phyloP scores from a whole-genome alignment of 495 filamentous ascomycete species.

The Xylaria scruposa region DNA sequence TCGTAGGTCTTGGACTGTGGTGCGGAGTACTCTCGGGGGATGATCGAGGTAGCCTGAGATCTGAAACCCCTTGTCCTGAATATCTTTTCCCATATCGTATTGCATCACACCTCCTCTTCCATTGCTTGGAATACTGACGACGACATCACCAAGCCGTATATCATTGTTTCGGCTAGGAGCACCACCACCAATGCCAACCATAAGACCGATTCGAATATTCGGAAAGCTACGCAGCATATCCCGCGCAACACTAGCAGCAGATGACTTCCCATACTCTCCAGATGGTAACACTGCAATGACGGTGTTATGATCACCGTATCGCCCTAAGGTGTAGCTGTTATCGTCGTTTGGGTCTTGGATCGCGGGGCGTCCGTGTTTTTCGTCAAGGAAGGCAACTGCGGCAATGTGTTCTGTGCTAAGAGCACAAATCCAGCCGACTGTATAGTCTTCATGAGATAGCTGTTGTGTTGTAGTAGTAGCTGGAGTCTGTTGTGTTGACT shows the following conservation, averaged over 20 bases:
- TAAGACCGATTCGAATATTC: constrained; percentile 49
- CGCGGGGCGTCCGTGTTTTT: constrained; percentile 31
- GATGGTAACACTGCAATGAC: neutral
- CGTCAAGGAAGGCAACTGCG: constrained; percentile 44
- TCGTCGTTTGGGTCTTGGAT: neutral
- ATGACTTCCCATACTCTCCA: constrained; percentile 9
- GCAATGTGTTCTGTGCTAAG: constrained; percentile 43
- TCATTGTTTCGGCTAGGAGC: constrained; percentile 44
- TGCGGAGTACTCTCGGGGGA: neutral
- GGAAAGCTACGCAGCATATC: constrained; percentile 53
- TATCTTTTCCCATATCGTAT: neutral
- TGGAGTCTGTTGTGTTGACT: neutral
- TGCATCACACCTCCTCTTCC: neutral
- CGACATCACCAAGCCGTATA: constrained; percentile 34
- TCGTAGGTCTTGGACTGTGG: neutral
- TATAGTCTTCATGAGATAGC: constrained; percentile 10
- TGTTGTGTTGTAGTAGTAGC: neutral
- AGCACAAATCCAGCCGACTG: constrained; percentile 50
- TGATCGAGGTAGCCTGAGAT: neutral
- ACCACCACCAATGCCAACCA: constrained; percentile 59
- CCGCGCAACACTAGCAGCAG: constrained; percentile 45
- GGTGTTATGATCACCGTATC: neutral
- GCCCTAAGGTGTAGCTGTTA: neutral
- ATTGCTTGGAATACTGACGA: neutral
- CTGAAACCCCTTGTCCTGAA: neutral